Conservation (phyloP, 2,329 filamentous ascomycete genomes). For the Didymella pomorum region DNA sequence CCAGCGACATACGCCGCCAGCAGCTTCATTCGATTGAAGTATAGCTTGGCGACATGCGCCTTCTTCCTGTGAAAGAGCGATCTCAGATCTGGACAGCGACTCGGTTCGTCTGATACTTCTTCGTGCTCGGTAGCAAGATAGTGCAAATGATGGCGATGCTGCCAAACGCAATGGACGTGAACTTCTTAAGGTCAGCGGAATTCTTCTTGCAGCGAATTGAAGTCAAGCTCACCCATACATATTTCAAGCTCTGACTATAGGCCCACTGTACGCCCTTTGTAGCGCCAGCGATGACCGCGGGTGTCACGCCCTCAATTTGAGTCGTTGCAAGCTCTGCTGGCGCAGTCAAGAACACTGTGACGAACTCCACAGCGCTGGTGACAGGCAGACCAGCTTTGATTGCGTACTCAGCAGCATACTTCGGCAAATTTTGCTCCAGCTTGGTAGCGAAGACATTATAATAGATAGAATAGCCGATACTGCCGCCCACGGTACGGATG, state of each 20-base stretch:
- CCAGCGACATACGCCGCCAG: no score
- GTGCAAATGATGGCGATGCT: constrained; percentile 41
- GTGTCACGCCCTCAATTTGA: constrained; percentile 38
- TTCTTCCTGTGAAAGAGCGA: no score
- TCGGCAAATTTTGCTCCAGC: constrained; percentile 35
- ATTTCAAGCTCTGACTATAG: constrained; percentile 42
- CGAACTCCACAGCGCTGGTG: constrained; percentile 47
- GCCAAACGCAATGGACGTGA: constrained; percentile 44
- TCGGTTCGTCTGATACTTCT: constrained; percentile 46
- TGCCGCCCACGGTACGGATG: constrained; percentile 54
- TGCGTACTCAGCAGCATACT: constrained; percentile 39
- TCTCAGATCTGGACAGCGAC: constrained; percentile 41
- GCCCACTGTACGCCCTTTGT: constrained; percentile 42
- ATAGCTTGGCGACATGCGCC: no score
- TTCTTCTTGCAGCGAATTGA: no score
- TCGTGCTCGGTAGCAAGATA: constrained; percentile 41
- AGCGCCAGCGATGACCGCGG: constrained; percentile 36
- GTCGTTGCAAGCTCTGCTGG: constrained; percentile 29
- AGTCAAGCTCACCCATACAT: constrained; percentile 39
- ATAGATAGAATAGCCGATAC: constrained; percentile 49
- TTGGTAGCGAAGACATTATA: constrained; percentile 48
- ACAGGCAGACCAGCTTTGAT: constrained; percentile 52
- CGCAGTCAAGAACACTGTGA: constrained; percentile 42
- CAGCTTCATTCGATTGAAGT: no score
- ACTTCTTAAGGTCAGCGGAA: constrained; percentile 22